Percentiles rank a stretch among this genome's conserved stretches.
phyloP scores from a whole-genome alignment of 2,329 filamentous ascomycete genomes.

The Diplodia mutila region DNA sequence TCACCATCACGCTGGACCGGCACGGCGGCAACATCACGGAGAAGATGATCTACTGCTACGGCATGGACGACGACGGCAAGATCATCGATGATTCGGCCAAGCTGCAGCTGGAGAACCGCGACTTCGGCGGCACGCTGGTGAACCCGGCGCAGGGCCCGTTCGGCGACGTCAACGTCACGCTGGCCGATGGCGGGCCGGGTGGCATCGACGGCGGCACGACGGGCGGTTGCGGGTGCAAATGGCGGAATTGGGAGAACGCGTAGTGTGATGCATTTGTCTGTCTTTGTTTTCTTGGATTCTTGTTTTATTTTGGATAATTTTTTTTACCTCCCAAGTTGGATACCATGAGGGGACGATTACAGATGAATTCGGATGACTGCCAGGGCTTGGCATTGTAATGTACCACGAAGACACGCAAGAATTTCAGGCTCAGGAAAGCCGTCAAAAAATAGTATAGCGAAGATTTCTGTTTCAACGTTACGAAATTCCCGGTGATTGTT shows the following conservation, averaged over 20 bases:
- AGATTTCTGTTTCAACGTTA: neutral
- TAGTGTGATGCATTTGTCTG: neutral
- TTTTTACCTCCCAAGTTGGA: neutral
- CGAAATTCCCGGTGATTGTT: neutral
- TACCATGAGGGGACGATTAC: slow-evolving; percentile 16
- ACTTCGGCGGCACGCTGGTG: slow-evolving; percentile 55
- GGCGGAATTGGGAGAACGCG: slow-evolving; percentile 56
- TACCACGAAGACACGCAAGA: neutral
- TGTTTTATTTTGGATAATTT: neutral
- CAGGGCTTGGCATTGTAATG: slow-evolving; percentile 10
- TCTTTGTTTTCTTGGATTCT: neutral
- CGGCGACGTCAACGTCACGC: slow-evolving; percentile 35
- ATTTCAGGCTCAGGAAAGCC: neutral
- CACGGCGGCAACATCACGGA: slow-evolving; percentile 59
- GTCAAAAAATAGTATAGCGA: neutral
- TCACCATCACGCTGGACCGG: slow-evolving; percentile 63
- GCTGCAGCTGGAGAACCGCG: slow-evolving; percentile 58
- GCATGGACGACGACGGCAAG: slow-evolving; percentile 53
- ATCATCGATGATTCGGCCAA: slow-evolving; percentile 51
- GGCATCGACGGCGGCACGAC: slow-evolving; percentile 62
- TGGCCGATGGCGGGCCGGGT: slow-evolving; percentile 34
- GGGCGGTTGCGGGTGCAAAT: slow-evolving; percentile 63
- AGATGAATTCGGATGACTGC: slow-evolving; percentile 6
- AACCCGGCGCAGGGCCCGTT: slow-evolving; percentile 55
- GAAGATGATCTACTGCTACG: slow-evolving; percentile 66